Base-by-base conservation (phyloP, 2,329 filamentous ascomycete species). In the Diaporthe eres region DNA sequence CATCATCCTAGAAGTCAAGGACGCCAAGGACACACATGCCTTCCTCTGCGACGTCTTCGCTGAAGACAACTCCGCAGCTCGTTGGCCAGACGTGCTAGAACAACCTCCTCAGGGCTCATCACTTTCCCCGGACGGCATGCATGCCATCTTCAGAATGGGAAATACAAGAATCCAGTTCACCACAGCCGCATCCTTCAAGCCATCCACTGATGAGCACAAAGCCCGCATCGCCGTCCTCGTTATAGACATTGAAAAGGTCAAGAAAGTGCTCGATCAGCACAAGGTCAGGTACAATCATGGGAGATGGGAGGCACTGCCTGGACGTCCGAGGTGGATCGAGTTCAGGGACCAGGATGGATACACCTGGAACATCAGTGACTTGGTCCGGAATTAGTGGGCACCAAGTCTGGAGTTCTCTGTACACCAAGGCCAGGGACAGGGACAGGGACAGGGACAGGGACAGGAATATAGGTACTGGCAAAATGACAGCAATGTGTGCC, bases 201-300 rank as follows among this genome's bases (percentile, higher is more conserved):
- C 19, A 12, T 10, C n/a, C 2, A 15, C 2, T 6, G 39, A 25
- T 0, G n/a, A 8, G 34, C 13, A 28, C n/a, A 47, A 8, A 0
- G 25, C 47, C 15, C 19, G 7, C 39, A 22, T 63, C 39, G 7
- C 5, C 1, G 13, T 47, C 25, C 25, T 19, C 2, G 25, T 63
- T 39, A 6, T 31, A 15, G 60, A 63, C 19, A 13, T 47, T 22
- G 22, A 39, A 1, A n/a, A 39, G 2, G 12, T 47, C n/a, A 44
- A 31, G 60, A 28, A 12, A 39, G 39, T 47, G 25, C 39, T 47
- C 12, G 39, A 44, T 22, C 19, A 25, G 7, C n/a, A 12, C 1
- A 17, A 47, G 1, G 9, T 2, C 4, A 9, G 0, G 39, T 63
- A 44, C 37, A 47, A 31, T n/a, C 13, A 6, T 28, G 60, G 60